A percentile compares a stretch with the other conserved stretches of the same genome.
Conservation (phyloP, 2,329 filamentous ascomycete species). For the Colletotrichum eleusines region DNA sequence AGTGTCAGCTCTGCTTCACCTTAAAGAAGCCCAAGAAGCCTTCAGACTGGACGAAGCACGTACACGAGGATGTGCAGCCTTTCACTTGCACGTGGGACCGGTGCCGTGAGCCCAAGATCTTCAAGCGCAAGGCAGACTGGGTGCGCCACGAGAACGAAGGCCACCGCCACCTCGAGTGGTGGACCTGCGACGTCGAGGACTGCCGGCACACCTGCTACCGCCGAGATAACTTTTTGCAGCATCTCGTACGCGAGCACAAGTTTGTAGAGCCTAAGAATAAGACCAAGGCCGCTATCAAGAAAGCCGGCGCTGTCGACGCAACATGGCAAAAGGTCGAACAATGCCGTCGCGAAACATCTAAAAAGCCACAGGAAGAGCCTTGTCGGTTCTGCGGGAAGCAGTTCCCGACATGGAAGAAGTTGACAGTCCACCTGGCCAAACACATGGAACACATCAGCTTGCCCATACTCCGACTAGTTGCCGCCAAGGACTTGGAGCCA, state of each 20-base stretch:
- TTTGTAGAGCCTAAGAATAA: slow-evolving; percentile 85
- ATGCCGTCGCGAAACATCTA: slow-evolving; percentile 78
- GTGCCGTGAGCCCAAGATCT: slow-evolving; percentile 88
- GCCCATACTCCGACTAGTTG: slow-evolving; percentile 76
- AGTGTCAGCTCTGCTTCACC: slow-evolving; percentile 89
- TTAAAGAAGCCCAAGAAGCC: slow-evolving; percentile 89
- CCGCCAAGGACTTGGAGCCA: slow-evolving; percentile 62
- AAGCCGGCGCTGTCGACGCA: slow-evolving; percentile 67
- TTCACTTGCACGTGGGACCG: slow-evolving; percentile 92
- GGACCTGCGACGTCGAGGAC: slow-evolving; percentile 85
- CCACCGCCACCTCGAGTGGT: slow-evolving; percentile 91
- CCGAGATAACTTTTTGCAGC: slow-evolving; percentile 93
- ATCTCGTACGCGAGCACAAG: slow-evolving; percentile 92
- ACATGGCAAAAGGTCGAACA: slow-evolving; percentile 83
- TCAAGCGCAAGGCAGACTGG: slow-evolving; percentile 97
- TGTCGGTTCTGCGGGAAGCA: slow-evolving; percentile 89
- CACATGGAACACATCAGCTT: slow-evolving; percentile 95
- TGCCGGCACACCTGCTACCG: slow-evolving; percentile 87
- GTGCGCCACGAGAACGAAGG: slow-evolving; percentile 93
- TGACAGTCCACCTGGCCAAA: slow-evolving; percentile 92
- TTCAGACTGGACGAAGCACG: slow-evolving; percentile 97
- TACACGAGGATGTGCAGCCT: slow-evolving; percentile 92
- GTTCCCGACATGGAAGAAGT: slow-evolving; percentile 89
- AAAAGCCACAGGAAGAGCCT: slow-evolving; percentile 77
- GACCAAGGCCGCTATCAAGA: slow-evolving; percentile 76